Conservation (phyloP, 2,329 filamentous ascomycete genomes). For the Zasmidium citrigriseum region DNA sequence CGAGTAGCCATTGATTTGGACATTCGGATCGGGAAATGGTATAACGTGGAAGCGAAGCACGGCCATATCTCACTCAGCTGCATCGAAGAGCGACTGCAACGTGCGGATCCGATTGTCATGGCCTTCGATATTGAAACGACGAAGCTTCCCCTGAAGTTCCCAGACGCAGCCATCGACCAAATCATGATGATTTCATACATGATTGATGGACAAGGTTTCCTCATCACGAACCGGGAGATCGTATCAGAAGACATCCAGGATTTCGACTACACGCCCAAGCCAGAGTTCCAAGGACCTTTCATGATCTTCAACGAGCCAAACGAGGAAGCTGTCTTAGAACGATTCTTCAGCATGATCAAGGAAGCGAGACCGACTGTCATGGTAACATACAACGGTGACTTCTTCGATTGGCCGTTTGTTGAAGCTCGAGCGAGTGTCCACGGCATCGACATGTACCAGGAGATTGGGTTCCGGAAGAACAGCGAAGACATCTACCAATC, state of each 20-base stretch:
- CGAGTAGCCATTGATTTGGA: constrained; percentile 95
- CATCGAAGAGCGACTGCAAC: constrained; percentile 82
- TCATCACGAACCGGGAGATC: constrained; percentile 97
- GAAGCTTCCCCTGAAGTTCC: constrained; percentile 94
- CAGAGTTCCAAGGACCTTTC: constrained; percentile 92
- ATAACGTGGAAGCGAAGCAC: constrained; percentile 91
- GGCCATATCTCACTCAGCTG: constrained; percentile 80
- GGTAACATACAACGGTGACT: constrained; percentile 99
- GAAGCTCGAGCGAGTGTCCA: constrained; percentile 90
- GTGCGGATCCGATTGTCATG: constrained; percentile 95
- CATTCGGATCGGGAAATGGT: constrained; percentile 96
- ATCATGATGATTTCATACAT: constrained; percentile 99
- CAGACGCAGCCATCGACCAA: constrained; percentile 89
- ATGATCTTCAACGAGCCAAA: constrained; percentile 98
- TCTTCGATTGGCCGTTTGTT: constrained; percentile 99
- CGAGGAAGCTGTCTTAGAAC: constrained; percentile 81
- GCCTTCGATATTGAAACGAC: constrained; percentile 99
- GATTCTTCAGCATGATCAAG: constrained; percentile 95
- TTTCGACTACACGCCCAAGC: constrained; percentile 97
- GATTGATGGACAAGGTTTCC: constrained; percentile 97
- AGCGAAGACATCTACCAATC: constrained; percentile 95
- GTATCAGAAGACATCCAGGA: constrained; percentile 96
- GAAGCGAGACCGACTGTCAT: constrained; percentile 93
- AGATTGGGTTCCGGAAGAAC: constrained; percentile 96
- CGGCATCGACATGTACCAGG: constrained; percentile 98